Evolutionary conservation across 2,329 filamentous ascomycete genomes (phyloP), one percentile per base, ranked within the genome.

Genomic region (Ophiostoma ips): DNA sequence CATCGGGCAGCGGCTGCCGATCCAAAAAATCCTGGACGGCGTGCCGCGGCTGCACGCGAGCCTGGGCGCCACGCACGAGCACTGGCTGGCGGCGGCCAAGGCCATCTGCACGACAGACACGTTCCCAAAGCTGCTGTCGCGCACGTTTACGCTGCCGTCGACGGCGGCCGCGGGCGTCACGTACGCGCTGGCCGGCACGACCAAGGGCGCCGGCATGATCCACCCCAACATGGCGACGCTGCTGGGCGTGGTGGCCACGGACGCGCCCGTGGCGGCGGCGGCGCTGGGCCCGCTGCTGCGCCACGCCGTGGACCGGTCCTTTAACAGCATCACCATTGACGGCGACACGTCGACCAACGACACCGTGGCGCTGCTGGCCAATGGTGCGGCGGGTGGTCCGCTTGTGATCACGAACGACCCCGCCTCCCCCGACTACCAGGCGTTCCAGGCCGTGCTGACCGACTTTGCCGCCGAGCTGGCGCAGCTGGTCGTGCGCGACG

Each of bases 51-150:
- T 5, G 78, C 24, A 87, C 62, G 69, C 74, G 53, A 77, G 76
- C 52, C 75, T 95, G 21, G 84, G 84, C 47, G 73, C 74, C 43
- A 77, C 82, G 8, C 89, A 96, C 67, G 76, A 84, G 53, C 79
- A 92, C 67, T 98, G 90, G 92, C 71, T 98, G 44, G 73, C 74
- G 49, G 83, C 87, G 40, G 92, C 92, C 52, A 82, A 81, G 60
- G 90, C 92, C 37, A 96, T 98, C 62, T 95, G 90, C 73, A 98
- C 92, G 12, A 98, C 92, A 15, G 92, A 98, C 67, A 96, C 92
- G 3, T 98, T 98, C 66, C 92, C 92, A 52, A 98, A 98, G 69
- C 81, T 98, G 56, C 73, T 90, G 58, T 95, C 89, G 18, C 80
- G 77, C 58, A 79, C 80, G 13, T 98, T 96, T 67, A 80, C 73